These are phyloP conservation scores for Penicillium psychrofluorescens DNA, from an alignment of 495 filamentous ascomycete species.

Conservation along the genomic window DNA sequence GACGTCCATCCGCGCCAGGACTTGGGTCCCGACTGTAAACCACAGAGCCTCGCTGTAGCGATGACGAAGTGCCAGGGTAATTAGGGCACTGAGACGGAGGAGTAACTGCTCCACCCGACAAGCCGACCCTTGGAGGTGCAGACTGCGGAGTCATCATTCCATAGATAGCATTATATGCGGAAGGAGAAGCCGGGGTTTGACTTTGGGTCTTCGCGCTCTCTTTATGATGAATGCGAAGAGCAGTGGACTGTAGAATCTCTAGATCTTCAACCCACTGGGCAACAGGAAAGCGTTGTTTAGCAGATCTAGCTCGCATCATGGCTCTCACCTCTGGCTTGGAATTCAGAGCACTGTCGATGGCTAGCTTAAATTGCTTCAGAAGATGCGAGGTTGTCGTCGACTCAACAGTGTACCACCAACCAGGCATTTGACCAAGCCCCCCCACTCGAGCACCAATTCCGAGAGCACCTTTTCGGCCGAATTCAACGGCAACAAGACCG, in stretches of 20 bases:
- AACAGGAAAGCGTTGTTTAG: slow-evolving; percentile 70
- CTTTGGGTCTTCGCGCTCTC: slow-evolving; percentile 27
- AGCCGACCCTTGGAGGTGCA: slow-evolving; percentile 25
- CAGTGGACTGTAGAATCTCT: slow-evolving; percentile 52
- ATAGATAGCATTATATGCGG: slow-evolving; percentile 34
- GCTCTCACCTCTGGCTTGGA: slow-evolving; percentile 52
- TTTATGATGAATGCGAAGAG: slow-evolving; percentile 42
- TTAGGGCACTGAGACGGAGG: slow-evolving; percentile 37
- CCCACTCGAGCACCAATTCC: slow-evolving; percentile 63
- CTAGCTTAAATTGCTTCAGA: slow-evolving; percentile 63
- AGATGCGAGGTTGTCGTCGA: slow-evolving; percentile 63
- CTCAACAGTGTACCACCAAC: slow-evolving; percentile 66
- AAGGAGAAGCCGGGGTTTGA: slow-evolving; percentile 17
- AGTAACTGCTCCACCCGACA: slow-evolving; percentile 37
- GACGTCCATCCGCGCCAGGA: slow-evolving; percentile 24
- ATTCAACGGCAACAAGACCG: slow-evolving; percentile 75
- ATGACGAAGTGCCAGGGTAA: slow-evolving; percentile 28
- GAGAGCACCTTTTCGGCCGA: slow-evolving; percentile 69
- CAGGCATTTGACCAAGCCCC: slow-evolving; percentile 74
- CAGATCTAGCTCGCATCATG: slow-evolving; percentile 69
- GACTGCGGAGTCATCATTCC: slow-evolving; percentile 26
- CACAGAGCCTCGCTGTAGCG: slow-evolving; percentile 42
- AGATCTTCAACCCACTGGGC: slow-evolving; percentile 60
- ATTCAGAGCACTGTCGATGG: slow-evolving; percentile 58
- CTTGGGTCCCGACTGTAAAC: slow-evolving; percentile 40